phyloP scores from a whole-genome alignment of 306 rosid genomes.

The Gleditsia sinensis region DNA sequence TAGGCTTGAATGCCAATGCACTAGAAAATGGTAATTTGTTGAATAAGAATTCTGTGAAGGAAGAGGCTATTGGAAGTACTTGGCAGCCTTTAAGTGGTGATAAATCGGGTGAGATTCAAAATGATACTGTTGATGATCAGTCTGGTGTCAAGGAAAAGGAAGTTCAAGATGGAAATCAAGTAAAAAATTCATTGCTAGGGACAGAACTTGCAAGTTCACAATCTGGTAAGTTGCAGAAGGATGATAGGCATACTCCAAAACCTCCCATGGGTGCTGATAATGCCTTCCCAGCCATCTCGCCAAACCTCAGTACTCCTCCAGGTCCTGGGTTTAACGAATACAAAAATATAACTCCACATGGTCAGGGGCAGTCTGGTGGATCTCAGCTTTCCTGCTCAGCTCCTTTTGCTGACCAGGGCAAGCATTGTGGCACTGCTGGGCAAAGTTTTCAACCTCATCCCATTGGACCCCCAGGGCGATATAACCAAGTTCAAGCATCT shows the following conservation, averaged over 20 bases:
- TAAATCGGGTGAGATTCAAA: constrained; percentile 42
- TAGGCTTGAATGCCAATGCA: constrained; percentile 35
- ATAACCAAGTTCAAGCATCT: constrained; percentile 59
- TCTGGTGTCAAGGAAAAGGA: constrained; percentile 44
- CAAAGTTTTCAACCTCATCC: constrained; percentile 46
- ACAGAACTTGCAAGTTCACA: constrained; percentile 45
- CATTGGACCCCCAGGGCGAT: constrained; percentile 50
- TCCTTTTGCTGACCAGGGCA: constrained; percentile 43
- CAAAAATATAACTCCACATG: constrained; percentile 31
- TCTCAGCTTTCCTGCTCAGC: constrained; percentile 29
- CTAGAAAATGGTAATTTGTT: constrained; percentile 54
- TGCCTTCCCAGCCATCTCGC: constrained; percentile 46
- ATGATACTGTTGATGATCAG: constrained; percentile 40
- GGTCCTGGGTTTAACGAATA: constrained; percentile 39
- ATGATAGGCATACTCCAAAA: constrained; percentile 39
- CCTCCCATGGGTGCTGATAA: constrained; percentile 42
- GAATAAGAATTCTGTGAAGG: constrained; percentile 48
- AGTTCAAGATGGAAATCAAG: constrained; percentile 46
- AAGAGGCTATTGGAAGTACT: constrained; percentile 46
- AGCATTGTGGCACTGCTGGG: constrained; percentile 44
- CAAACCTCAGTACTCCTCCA: constrained; percentile 40
- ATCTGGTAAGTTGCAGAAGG: constrained; percentile 47
- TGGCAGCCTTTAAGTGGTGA: constrained; percentile 35
- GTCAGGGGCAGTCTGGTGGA: constrained; percentile 38
- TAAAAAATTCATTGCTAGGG: constrained; percentile 42